A percentile compares a stretch with the other conserved stretches of the same genome.
Conservation (phyloP, 768 basidiomycete genomes). For the Trichaptum fuscoviolaceum region DNA sequence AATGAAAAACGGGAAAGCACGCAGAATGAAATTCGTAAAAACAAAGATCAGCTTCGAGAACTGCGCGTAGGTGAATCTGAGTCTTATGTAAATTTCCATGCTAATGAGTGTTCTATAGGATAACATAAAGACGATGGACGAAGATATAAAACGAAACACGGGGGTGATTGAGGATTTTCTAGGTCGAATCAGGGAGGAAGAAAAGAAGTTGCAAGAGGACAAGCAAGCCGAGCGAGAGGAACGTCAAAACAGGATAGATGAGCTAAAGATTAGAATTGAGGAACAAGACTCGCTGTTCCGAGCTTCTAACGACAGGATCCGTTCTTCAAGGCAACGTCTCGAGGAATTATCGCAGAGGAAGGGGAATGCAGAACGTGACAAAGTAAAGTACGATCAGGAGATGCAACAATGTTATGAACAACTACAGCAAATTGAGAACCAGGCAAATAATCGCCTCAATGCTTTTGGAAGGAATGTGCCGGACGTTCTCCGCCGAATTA, state of each 20-base stretch:
- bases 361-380: conserved; percentile 26
- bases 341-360: conserved; percentile 7
- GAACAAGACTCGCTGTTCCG: conserved; percentile 31
- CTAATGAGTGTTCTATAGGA: conserved; percentile 28
- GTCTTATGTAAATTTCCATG: conserved; percentile 1
- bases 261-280: conserved; percentile 34
- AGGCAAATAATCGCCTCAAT: conserved; percentile 52
- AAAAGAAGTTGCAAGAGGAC: conserved; percentile 45
- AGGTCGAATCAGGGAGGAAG: conserved; percentile 48
- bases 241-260: conserved; percentile 44
- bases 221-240: conserved; percentile 62
- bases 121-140: conserved; percentile 47
- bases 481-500: conserved; percentile 48
- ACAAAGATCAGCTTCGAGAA: conserved; percentile 41
- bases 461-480: conserved; percentile 63
- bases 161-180: conserved; percentile 32
- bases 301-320: conserved; percentile 16
- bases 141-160: conserved; percentile 29
- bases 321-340: conserved; percentile 8
- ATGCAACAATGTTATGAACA: conserved; percentile 45
- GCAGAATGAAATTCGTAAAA: conserved; percentile 37
- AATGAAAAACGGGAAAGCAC: conserved; percentile 30
- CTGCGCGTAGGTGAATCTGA: conserved; percentile 32
- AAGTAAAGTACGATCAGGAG: conserved; percentile 28
- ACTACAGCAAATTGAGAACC: conserved; percentile 43